phyloP scores from a whole-genome alignment of 306 rosid genomes.

The Sicyos edulis region DNA sequence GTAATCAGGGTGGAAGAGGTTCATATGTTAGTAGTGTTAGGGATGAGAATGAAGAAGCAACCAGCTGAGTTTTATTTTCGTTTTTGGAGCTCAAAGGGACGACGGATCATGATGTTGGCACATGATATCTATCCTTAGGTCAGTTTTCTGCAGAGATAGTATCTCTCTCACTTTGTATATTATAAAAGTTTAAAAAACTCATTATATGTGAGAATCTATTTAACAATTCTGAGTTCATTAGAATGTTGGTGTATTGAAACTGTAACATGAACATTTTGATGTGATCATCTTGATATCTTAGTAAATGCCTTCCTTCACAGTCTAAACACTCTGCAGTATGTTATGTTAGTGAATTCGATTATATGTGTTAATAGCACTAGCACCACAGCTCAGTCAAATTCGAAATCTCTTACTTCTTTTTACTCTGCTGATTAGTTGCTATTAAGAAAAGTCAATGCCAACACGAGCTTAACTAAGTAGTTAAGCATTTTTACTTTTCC shows the following conservation, averaged over 20 bases:
- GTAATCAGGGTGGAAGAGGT: constrained; percentile 1
- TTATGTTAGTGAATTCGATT: neutral
- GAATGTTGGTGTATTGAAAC: constrained; percentile 12
- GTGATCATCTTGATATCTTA: constrained; percentile 15
- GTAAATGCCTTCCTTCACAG: constrained; percentile 7
- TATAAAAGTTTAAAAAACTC: neutral
- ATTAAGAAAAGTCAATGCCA: neutral
- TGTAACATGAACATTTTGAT: constrained; percentile 13
- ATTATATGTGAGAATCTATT: constrained; percentile 17
- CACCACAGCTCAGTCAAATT: too few species aligned
- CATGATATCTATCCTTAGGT: constrained; percentile 6
- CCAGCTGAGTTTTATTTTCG: neutral
- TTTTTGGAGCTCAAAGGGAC: neutral
- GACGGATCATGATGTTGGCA: neutral
- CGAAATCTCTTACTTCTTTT: neutral
- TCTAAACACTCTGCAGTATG: neutral
- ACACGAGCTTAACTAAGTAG: neutral
- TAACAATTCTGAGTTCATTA: constrained; percentile 13
- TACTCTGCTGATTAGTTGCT: neutral
- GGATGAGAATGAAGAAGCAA: neutral
- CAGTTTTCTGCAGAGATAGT: constrained; percentile 19
- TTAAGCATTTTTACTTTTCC: neutral
- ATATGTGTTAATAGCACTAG: too few species aligned
- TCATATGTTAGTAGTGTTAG: neutral
- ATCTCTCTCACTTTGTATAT: constrained; percentile 13